Base-by-base conservation (phyloP, 2,329 filamentous ascomycete genomes). In the Laburnicola sp. region DNA sequence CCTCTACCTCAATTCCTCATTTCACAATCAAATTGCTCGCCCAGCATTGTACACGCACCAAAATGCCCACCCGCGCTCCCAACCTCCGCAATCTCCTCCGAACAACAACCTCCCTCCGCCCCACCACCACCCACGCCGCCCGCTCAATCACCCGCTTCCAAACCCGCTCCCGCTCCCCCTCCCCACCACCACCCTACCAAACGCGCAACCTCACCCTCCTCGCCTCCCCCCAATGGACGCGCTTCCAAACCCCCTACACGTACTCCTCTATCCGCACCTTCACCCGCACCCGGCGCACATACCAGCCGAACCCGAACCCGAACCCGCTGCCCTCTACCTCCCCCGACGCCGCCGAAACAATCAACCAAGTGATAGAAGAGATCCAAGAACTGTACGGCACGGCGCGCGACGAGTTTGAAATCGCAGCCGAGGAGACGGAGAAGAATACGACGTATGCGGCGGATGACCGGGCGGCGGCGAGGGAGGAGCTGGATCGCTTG, bases 391-490 rank as follows among this genome's bases (percentile, higher is more conserved):
- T 74, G 57, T 73, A 74, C 48, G 69, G 64, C 30, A 73, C 69
- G 0, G 72, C 72, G 23, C 66, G 62, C 32, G 72, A 74, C 58
- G 71, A 74, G 65, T 80, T 80, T 59, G 78, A 81, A 49, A 80
- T 80, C 28, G 78, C 78, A 27, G 70, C 74, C 48, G 79, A 81
- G 53, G 78, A 80, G 60, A 80, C 77, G 16, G 74, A 78, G 56
- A 81, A 80, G 68, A 77, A 78, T 50, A 80, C 79, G 8, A 76
- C 81, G 28, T 83, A 83, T 65, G 81, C 81, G 2, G 73, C 76
- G 16, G 80, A 80, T 25, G 80, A 83, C 54, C 71, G 81, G 3
- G 76, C 75, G 16, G 80, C 80, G 23, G 80, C 81, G 28, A 63
- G 77, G 8, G 79, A 81, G 62, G 81, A 81, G 57, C 59, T 84